Percentiles rank a stretch among this genome's conserved stretches.
Conservation (phyloP, 2,329 filamentous ascomycete species). For the Seiridium cupressi region DNA sequence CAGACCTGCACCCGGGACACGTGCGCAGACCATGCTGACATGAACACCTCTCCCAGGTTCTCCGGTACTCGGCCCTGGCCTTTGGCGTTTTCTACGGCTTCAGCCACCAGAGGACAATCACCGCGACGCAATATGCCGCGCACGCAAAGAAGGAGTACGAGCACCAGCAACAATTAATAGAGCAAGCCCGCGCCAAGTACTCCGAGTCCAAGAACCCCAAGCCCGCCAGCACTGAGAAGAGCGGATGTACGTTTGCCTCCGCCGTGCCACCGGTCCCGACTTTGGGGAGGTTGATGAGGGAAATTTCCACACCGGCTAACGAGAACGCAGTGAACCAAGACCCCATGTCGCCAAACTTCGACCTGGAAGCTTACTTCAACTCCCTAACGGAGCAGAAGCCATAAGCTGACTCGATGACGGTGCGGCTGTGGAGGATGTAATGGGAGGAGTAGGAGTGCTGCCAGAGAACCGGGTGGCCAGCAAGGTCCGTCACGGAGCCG, state of each 20-base stretch:
- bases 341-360: constrained; percentile 84
- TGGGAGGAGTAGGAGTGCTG: constrained; percentile 12
- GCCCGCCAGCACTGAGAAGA: constrained; percentile 27
- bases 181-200: constrained; percentile 89
- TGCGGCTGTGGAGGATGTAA: constrained; percentile 13
- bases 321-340: constrained; percentile 64
- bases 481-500: constrained; percentile 1
- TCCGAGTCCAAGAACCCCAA: constrained; percentile 67
- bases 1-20: neutral
- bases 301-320: neutral
- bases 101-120: constrained; percentile 85
- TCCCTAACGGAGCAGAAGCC: constrained; percentile 55
- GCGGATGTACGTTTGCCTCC: constrained; percentile 31
- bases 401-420: constrained; percentile 28
- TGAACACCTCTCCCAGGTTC: constrained; percentile 62
- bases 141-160: constrained; percentile 80
- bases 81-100: constrained; percentile 94
- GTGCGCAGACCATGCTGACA: neutral
- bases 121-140: constrained; percentile 65
- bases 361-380: constrained; percentile 82
- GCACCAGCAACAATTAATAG: constrained; percentile 88
- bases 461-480: neutral
- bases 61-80: constrained; percentile 93
- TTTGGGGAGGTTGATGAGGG: neutral
- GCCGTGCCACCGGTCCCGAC: neutral